These are phyloP conservation scores for Tagetes patula DNA, from an alignment of 129 eudicot genomes.

Conservation along the genomic window DNA sequence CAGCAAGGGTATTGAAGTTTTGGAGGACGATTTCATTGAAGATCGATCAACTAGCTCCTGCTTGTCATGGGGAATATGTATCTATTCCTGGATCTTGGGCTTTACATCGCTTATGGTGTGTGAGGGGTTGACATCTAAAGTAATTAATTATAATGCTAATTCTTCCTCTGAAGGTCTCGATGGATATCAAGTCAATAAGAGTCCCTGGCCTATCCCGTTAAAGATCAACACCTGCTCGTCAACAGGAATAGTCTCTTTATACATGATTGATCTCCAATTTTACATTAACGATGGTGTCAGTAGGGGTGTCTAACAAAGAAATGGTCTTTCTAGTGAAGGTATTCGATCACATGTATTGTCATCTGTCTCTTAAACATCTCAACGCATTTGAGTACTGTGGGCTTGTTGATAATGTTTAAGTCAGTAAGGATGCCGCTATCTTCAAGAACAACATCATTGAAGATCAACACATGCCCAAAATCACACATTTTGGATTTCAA, in stretches of 20 bases:
- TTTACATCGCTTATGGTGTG: not conserved
- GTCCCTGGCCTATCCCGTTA: not conserved
- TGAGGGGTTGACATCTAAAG: not conserved
- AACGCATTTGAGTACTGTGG: not conserved
- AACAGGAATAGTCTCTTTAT: too few species aligned
- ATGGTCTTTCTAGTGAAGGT: too few species aligned
- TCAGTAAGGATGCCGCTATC: not conserved
- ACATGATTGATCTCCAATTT: too few species aligned
- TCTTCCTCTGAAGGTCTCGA: not conserved
- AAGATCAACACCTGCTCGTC: too few species aligned
- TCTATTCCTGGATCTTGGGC: not conserved
- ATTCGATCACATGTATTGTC: too few species aligned
- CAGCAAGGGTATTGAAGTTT: not conserved
- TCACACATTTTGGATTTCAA: not conserved
- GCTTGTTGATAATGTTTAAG: not conserved
- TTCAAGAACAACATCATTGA: not conserved
- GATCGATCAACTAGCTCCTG: not conserved
- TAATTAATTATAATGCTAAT: not conserved
- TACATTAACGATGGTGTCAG: not conserved
- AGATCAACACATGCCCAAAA: not conserved
- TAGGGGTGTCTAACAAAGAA: not conserved
- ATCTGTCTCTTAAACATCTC: too few species aligned
- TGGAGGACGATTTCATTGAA: not conserved
- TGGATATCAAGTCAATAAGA: not conserved
- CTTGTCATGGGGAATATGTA: not conserved